Evolutionary conservation across 2,329 filamentous ascomycete species (phyloP).

Genomic region (Eurotiales sp.): DNA sequence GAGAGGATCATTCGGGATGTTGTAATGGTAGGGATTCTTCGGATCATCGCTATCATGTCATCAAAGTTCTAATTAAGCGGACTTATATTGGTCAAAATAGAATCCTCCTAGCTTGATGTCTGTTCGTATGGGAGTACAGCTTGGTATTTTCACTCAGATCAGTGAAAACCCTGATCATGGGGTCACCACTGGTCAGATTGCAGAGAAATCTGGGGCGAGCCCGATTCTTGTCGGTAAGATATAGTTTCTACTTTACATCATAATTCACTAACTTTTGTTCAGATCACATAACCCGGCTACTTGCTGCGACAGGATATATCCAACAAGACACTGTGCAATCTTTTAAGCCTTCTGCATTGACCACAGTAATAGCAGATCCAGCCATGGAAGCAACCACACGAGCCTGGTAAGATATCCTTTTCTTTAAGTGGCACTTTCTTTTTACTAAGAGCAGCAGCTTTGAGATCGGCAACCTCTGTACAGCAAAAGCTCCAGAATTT

Average conservation of each 20-base stretch:
- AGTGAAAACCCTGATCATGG: not conserved
- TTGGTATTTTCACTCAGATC: not conserved
- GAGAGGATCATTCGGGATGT: not conserved
- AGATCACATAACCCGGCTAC: not conserved
- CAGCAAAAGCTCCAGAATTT: not conserved
- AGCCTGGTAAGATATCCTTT: not conserved
- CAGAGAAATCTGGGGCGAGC: not conserved
- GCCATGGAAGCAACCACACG: not conserved
- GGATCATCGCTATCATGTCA: not conserved
- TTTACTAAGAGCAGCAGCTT: not conserved
- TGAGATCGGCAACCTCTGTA: not conserved
- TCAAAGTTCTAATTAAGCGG: too few species aligned
- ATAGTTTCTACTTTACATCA: not conserved
- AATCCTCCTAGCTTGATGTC: not conserved
- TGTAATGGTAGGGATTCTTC: not conserved
- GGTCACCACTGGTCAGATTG: not conserved
- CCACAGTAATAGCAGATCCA: not conserved
- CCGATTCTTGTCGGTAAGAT: not conserved
- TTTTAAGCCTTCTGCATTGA: not conserved
- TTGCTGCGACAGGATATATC: not conserved
- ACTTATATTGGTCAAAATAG: too few species aligned
- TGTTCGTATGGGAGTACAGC: not conserved
- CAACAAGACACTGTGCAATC: not conserved
- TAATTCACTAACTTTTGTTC: not conserved
- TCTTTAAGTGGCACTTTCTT: not conserved